Base-by-base conservation (phyloP, 768 basidiomycete genomes). In the Lactarius vividus region DNA sequence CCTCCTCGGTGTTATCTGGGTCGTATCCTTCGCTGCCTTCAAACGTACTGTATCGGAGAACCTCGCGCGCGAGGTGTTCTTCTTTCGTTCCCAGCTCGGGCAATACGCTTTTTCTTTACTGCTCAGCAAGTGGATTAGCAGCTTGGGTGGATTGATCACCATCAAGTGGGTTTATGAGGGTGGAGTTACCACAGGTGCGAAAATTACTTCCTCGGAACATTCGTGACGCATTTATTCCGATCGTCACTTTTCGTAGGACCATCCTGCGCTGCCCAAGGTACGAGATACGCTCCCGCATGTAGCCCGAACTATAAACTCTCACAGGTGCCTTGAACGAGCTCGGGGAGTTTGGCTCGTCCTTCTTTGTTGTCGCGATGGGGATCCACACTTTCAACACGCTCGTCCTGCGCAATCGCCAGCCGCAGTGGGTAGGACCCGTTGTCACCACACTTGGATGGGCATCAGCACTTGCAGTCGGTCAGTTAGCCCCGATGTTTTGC, bases 11-110 rank as follows among this genome's bases (percentile, higher is more conserved):
- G 26, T 55, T 35, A 9, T 35, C 20, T 66, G 49, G 58, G 39
- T 66, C 1, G 39, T 44, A 6, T 26, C 23, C 75, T 78, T 73
- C 75, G 71, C 76, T 74, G 70, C 77, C 75, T 75, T 72, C 46
- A 62, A 70, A 73, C 63, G 71, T 28, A 60, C 71, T 62, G 40
- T 67, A 73, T 37, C 68, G 64, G 20, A 57, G 71, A 46, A 59
- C 11, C 33, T 46, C 26, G 63, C 70, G 4, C 73, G 74, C 37
- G 85, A 85, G 73, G 83, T 81, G 49, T 76, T 84, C 65, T 89
- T 91, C 74, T 89, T 91, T 74, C 81, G 82, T 63, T 88, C 88
- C 8, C 88, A 88, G 68, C 81, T 90, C 16, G 90, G 90, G 1
- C 81, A 83, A 58, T 90, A 89, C 73, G 82, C 83, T n/a, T 80